Base-by-base conservation (phyloP, 352 stramenopile genomes). In the Globisporangium iwayamae region DNA sequence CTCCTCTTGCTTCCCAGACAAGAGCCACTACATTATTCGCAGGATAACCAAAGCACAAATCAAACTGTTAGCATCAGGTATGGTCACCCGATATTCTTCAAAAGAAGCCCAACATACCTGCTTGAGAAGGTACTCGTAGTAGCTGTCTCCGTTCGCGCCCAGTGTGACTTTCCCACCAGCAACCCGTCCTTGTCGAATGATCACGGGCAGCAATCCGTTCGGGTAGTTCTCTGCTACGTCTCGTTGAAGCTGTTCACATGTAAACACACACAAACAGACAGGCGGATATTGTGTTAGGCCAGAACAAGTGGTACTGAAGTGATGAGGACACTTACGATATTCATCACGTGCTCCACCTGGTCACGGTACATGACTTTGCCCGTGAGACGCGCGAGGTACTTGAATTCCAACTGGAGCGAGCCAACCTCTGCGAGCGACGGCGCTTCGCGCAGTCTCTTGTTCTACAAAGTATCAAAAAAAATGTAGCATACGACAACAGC, bases 81-180 rank as follows among this genome's bases (percentile, higher is more conserved):
- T 36, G 2, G 28, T n/a, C 52, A 14, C 11, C 22, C 22, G n/a
- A 53, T 34, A 20, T 28, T 38, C 1, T 13, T 39, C 3, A 36
- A 18, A 41, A 38, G 46, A 50, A 63, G 1, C 16, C n/a, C 28
- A 56, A 60, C 66, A 30, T 45, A 89, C 82, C 72, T 93, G 85
- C 48, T 94, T 94, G 52, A 94, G 74, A 16, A 94, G 58, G 41
- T 94, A 94, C 63, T 94, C 85, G 68, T 92, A 94, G 78, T 92
- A 94, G 68, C 83, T 94, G 65, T 94, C 83, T 10, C 83, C 85
- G 22, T 88, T 85, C 28, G 83, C 85, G 3, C 85, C 85, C 13
- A 94, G 51, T 1, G 80, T 90, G 72, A 94, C 76, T 53, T 86
- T 87, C 8, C 71, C 84, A 10, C 60, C 66, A 4, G 60, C 60